Percentiles rank a stretch among this genome's conserved stretches.
Conservation (phyloP, 2,329 filamentous ascomycete genomes). For the Scedosporium boydii region DNA sequence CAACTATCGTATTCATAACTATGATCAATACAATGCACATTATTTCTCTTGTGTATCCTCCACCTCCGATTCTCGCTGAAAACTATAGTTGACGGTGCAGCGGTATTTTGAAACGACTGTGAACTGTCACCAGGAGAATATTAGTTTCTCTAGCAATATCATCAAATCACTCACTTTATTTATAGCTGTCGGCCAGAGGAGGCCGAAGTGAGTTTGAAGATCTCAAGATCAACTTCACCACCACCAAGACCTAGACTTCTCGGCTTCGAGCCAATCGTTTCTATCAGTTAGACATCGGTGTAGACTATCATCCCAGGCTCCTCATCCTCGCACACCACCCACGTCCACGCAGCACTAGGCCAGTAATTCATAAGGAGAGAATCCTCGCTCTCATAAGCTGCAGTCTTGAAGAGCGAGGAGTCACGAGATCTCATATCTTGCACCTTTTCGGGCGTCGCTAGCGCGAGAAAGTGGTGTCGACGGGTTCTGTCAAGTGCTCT, state of each 20-base stretch:
- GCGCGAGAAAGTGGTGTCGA: slow-evolving; percentile 46
- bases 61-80: no score
- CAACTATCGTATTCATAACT: not conserved
- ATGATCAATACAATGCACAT: not conserved
- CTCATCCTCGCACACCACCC: slow-evolving; percentile 23
- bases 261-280: not conserved
- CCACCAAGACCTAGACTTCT: not conserved
- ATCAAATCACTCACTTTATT: no score
- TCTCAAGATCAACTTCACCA: no score
- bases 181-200: no score
- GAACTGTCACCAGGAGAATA: no score
- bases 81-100: no score
- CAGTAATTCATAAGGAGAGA: slow-evolving; percentile 24
- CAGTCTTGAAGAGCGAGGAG: slow-evolving; percentile 23
- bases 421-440: slow-evolving; percentile 28
- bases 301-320: slow-evolving; percentile 25
- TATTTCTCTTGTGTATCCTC: not conserved
- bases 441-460: slow-evolving; percentile 47
- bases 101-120: no score
- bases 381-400: slow-evolving; percentile 23
- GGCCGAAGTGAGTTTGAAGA: no score
- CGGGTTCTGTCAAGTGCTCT: slow-evolving; percentile 9
- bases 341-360: slow-evolving; percentile 28
- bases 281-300: slow-evolving; percentile 21
- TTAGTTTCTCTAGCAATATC: no score